A percentile compares a stretch with the other conserved stretches of the same genome.
These are phyloP conservation scores for Phialemonium atrogriseum DNA, from an alignment of 2,329 filamentous ascomycete species.

Conservation along the genomic window DNA sequence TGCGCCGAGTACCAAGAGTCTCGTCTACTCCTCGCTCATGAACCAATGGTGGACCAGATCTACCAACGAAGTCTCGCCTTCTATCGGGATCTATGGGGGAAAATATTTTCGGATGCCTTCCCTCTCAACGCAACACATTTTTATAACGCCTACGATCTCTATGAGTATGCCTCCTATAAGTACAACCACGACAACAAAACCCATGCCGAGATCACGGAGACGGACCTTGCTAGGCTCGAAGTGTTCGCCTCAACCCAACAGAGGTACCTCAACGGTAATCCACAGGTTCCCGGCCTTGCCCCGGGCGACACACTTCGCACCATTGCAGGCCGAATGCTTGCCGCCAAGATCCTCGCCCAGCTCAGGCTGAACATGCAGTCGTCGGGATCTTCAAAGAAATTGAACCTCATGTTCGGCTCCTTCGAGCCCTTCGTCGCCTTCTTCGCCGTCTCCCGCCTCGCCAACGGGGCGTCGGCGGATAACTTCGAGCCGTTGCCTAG, in stretches of 20 bases:
- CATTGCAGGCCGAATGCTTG: constrained; percentile 46
- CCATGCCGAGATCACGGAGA: constrained; percentile 24
- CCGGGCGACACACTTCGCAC: constrained; percentile 34
- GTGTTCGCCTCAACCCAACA: constrained; percentile 62
- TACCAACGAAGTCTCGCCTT: constrained; percentile 22
- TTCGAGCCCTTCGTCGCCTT: constrained; percentile 48
- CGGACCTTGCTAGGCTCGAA: constrained; percentile 45
- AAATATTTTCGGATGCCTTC: constrained; percentile 30
- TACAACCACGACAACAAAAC: constrained; percentile 42
- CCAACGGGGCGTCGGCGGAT: constrained; percentile 41
- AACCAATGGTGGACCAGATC: constrained; percentile 8
- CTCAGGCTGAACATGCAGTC: constrained; percentile 33
- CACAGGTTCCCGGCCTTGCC: constrained; percentile 44
- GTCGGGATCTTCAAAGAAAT: constrained; percentile 30
- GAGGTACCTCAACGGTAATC: constrained; percentile 44
- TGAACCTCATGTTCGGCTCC: constrained; percentile 46
- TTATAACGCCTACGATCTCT: constrained; percentile 43
- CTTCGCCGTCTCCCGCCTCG: constrained; percentile 39
- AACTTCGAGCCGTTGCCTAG: constrained; percentile 44
- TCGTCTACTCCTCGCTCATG: constrained; percentile 15
- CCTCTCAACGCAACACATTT: constrained; percentile 27
- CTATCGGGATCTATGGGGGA: constrained; percentile 32
- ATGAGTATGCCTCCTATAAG: constrained; percentile 47
- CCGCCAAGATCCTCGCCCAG: constrained; percentile 31
- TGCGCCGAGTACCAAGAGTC: constrained; percentile 30